phyloP scores from a whole-genome alignment of 805 yeast genomes.

The Candida pseudoglaebosa region DNA sequence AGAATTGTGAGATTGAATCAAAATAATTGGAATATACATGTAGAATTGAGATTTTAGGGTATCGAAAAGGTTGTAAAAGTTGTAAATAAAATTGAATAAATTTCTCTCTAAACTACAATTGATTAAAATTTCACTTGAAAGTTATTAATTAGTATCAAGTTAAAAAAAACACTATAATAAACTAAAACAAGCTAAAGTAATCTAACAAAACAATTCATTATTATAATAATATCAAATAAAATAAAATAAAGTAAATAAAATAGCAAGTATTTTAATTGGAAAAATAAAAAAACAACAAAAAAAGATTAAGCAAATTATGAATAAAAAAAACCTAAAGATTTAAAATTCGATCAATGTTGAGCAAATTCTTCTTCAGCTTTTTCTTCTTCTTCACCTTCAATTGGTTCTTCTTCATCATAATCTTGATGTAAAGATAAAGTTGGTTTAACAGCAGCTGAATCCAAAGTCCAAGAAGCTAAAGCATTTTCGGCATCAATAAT shows the following conservation, averaged over 20 bases:
- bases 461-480: conserved; percentile 79
- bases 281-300: background rate
- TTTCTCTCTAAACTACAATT: too few relatives aligned
- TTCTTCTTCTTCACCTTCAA: conserved; percentile 48
- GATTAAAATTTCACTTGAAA: too few relatives aligned
- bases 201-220: too few relatives aligned
- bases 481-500: conserved; percentile 84
- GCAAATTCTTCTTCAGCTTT: conserved; percentile 54
- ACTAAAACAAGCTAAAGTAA: background rate
- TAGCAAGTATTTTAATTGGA: background rate
- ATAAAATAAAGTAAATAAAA: background rate
- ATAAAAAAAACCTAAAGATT: background rate
- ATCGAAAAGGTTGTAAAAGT: too few relatives aligned
- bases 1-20: too few relatives aligned
- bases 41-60: too few relatives aligned
- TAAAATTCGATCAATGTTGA: conserved; percentile 25
- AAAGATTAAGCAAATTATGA: background rate
- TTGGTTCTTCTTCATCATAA: conserved; percentile 48
- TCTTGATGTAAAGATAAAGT: conserved; percentile 66
- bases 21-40: too few relatives aligned
- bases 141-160: conserved; percentile 1
- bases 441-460: conserved; percentile 78
- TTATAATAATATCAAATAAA: too few relatives aligned
- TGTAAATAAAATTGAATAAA: too few relatives aligned
- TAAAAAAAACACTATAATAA: background rate